Percentiles rank a stretch among this genome's conserved stretches.
Evolutionary conservation across 352 stramenopile species (phyloP).

Genomic region (Phytophthora niederhauseri): DNA sequence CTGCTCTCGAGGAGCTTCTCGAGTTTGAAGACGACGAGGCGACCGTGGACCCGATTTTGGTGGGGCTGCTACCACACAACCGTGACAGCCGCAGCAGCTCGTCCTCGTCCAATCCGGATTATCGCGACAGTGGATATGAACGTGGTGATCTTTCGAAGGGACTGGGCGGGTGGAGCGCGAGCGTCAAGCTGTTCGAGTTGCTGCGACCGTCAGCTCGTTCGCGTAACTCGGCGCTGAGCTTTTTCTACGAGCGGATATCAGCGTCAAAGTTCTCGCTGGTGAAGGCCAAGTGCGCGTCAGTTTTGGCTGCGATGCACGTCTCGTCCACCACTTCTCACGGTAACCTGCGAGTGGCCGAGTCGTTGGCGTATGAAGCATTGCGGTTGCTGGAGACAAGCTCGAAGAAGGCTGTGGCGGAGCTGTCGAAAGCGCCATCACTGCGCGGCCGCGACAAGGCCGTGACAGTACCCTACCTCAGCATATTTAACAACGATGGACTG

Average conservation of each 20-base stretch:
- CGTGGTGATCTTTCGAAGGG: constrained; percentile 46
- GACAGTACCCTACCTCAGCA: constrained; percentile 45
- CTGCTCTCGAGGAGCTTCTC: constrained; percentile 69
- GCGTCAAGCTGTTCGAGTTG: constrained; percentile 51
- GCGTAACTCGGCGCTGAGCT: constrained; percentile 49
- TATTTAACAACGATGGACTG: constrained; percentile 82
- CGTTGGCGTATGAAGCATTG: constrained; percentile 76
- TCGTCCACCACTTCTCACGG: constrained; percentile 43
- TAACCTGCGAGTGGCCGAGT: constrained; percentile 67
- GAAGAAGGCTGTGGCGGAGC: constrained; percentile 23
- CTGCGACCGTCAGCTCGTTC: constrained; percentile 51
- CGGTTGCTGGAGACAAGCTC: constrained; percentile 72
- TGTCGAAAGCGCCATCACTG: constrained; percentile 29
- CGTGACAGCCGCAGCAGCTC: constrained; percentile 47
- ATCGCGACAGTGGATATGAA: constrained; percentile 42
- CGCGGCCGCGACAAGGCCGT: constrained; percentile 20
- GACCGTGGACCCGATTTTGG: constrained; percentile 52
- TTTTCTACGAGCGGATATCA: constrained; percentile 67
- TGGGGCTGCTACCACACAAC: constrained; percentile 44
- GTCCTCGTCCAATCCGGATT: constrained; percentile 41
- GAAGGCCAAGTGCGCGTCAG: constrained; percentile 75
- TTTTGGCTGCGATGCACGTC: constrained; percentile 67
- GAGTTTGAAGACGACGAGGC: constrained; percentile 83
- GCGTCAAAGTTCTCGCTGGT: constrained; percentile 54
- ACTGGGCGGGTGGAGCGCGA: constrained; percentile 53